These are phyloP conservation scores for Mercurialis annua DNA, from an alignment of 345 rosid species.

Conservation along the genomic window DNA sequence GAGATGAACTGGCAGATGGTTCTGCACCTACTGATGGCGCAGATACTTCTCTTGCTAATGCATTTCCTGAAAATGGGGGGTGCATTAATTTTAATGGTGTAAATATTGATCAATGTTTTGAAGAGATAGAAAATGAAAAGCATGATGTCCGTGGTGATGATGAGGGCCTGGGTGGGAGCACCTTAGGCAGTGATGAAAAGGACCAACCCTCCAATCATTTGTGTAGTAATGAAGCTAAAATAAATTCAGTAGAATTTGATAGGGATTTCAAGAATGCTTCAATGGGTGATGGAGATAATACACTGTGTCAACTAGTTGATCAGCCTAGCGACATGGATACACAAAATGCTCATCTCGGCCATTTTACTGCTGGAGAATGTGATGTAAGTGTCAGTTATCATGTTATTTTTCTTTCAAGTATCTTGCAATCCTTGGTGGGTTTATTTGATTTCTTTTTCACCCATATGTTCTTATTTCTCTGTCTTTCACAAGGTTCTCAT, in stretches of 20 bases:
- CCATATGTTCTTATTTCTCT: not conserved
- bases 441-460: not conserved
- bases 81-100: constrained; percentile 27
- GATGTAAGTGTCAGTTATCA: constrained; percentile 40
- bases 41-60: constrained; percentile 17
- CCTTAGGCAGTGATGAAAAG: constrained; percentile 34
- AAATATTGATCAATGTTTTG: constrained; percentile 38
- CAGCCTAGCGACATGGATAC: constrained; percentile 33
- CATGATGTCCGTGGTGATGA: constrained; percentile 28
- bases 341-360: constrained; percentile 28
- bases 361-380: constrained; percentile 30
- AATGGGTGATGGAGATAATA: constrained; percentile 24
- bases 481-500: not conserved
- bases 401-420: constrained; percentile 5
- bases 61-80: constrained; percentile 27
- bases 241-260: constrained; percentile 29
- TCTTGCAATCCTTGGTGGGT: constrained; percentile 1
- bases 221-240: constrained; percentile 35
- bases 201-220: constrained; percentile 18
- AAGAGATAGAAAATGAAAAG: constrained; percentile 25
- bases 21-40: constrained; percentile 24
- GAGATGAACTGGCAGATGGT: constrained; percentile 28
- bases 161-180: constrained; percentile 27
- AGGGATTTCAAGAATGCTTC: constrained; percentile 19
- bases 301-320: constrained; percentile 32